Evolutionary conservation across 495 filamentous ascomycete genomes (phyloP).

Genomic region (Sabuloglossum arenarium): DNA sequence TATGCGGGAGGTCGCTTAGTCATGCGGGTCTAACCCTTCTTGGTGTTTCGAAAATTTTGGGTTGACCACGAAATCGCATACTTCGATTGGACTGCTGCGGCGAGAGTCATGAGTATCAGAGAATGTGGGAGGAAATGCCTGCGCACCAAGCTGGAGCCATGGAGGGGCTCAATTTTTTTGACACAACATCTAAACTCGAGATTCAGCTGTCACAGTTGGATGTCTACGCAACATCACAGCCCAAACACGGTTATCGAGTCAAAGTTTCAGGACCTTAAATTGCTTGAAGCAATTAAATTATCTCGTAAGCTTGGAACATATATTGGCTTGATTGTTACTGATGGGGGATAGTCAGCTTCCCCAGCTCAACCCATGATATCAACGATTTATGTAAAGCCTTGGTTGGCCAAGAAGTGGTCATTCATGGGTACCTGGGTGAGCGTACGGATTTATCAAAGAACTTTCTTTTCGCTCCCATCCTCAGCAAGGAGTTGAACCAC

Average conservation of each 20-base stretch:
- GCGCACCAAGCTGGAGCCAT: background rate
- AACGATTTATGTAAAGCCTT: slow-evolving; percentile 20
- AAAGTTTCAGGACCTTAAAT: background rate
- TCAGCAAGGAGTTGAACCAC: slow-evolving; percentile 25
- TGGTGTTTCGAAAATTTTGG: background rate
- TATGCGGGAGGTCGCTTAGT: background rate
- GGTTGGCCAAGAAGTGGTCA: slow-evolving; percentile 28
- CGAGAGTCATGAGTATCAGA: background rate
- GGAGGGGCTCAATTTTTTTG: background rate
- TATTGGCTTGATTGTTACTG: background rate
- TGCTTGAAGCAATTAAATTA: background rate
- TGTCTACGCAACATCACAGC: background rate
- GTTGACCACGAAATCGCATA: no score
- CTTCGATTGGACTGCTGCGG: background rate
- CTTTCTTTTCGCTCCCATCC: slow-evolving; percentile 45
- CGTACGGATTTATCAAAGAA: slow-evolving; percentile 41
- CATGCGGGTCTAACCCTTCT: background rate
- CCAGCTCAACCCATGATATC: slow-evolving; percentile 26
- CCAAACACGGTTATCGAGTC: background rate
- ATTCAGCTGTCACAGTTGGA: background rate
- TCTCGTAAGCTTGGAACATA: background rate
- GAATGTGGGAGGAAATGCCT: background rate
- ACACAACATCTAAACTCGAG: background rate
- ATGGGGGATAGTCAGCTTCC: slow-evolving; percentile 27
- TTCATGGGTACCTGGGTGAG: slow-evolving; percentile 53